phyloP scores from a whole-genome alignment of 1,284 basidiomycete genomes.

The Heliocybe sulcata region DNA sequence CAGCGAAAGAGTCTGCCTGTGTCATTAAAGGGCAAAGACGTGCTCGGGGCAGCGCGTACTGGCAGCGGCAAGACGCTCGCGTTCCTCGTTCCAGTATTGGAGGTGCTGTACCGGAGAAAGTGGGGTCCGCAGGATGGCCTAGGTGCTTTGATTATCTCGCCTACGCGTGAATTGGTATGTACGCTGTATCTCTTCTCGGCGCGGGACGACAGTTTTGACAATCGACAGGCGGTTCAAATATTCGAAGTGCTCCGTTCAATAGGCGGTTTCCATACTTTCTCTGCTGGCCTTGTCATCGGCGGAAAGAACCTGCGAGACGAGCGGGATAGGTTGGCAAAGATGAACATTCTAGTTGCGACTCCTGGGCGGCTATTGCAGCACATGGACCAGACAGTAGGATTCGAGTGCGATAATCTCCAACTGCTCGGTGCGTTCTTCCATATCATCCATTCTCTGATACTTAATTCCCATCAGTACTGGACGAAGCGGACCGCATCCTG shows the following conservation, averaged over 20 bases:
- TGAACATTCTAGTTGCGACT: conserved; percentile 98
- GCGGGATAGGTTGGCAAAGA: conserved; percentile 77
- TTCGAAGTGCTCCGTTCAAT: conserved; percentile 94
- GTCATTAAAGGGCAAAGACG: conserved; percentile 60
- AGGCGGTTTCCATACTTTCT: conserved; percentile 87
- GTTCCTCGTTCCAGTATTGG: conserved; percentile 74
- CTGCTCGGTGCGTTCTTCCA: conserved; percentile 62
- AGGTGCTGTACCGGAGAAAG: conserved; percentile 65
- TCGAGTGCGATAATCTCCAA: conserved; percentile 88
- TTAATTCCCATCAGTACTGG: conserved; percentile 57
- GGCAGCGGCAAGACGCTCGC: conserved; percentile 84
- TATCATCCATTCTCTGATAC: conserved; percentile 3
- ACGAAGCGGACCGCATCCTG: conserved; percentile 94
- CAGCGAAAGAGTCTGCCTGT: conserved; percentile 59
- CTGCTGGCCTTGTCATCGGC: conserved; percentile 93
- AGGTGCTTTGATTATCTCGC: conserved; percentile 91
- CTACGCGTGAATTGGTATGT: conserved; percentile 86
- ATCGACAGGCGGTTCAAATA: conserved; percentile 82
- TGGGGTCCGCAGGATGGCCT: conserved; percentile 84
- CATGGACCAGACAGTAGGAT: conserved; percentile 96
- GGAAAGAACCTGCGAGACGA: conserved; percentile 97
- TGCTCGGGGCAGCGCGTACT: conserved; percentile 75
- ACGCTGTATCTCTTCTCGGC: conserved; percentile 1
- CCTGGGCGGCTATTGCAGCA: conserved; percentile 94
- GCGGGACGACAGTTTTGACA: neutral